Percentiles rank a stretch among this genome's conserved stretches.
Conservation (phyloP, 164 flowering plant species). For the Magnolia changhungtana region DNA sequence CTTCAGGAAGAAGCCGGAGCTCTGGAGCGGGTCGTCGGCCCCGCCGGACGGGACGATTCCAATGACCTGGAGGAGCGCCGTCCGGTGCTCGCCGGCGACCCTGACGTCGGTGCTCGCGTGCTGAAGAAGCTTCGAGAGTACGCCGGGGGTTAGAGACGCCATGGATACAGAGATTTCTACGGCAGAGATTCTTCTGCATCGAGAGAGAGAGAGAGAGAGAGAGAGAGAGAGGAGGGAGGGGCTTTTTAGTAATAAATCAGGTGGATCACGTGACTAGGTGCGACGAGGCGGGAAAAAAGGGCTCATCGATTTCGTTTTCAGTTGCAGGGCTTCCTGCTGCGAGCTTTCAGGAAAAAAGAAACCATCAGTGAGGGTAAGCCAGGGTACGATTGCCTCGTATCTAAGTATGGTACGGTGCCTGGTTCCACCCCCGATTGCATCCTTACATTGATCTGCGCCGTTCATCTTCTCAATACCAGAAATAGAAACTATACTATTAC, state of each 20-base stretch:
- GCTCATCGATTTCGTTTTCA: background rate
- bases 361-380: no score
- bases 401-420: no score
- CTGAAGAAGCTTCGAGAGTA: constrained; percentile 46
- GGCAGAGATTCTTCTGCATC: no score
- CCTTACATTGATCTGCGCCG: no score
- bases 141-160: constrained; percentile 63
- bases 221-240: background rate
- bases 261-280: background rate
- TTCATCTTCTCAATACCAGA: no score
- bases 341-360: background rate
- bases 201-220: background rate
- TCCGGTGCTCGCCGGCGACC: constrained; percentile 52
- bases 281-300: background rate
- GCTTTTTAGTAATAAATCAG: background rate
- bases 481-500: no score
- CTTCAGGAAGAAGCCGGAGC: constrained; percentile 53
- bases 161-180: constrained; percentile 31
- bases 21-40: constrained; percentile 33
- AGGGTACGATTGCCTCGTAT: no score
- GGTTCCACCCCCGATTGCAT: no score
- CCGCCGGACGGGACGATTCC: constrained; percentile 43
- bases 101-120: constrained; percentile 41
- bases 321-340: background rate
- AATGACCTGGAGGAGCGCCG: constrained; percentile 53